Base-by-base conservation (phyloP, 371 early-diverging fungal genomes). In the Batkoa obscura region DNA sequence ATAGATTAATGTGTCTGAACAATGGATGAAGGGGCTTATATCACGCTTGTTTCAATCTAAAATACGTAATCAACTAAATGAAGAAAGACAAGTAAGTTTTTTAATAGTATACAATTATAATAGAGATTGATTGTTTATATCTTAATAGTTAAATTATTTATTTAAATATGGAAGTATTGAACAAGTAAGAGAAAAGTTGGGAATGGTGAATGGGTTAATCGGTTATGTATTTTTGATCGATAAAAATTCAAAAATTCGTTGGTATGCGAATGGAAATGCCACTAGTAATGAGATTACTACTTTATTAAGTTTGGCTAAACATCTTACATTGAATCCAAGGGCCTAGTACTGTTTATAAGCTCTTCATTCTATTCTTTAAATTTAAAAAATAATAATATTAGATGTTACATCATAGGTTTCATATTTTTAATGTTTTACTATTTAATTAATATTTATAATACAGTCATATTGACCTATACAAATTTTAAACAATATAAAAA, bases 221-320 rank as follows among this genome's bases (percentile, higher is more conserved):
- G 53, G 53, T 30, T 53, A 53, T 39, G 53, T 53, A 8, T 53
- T 15, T 39, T 39, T 53, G 9, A 31, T 53, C 39, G 53, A 53
- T 35, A 10, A 41, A 39, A 5, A 53, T 39, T 32, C 6, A 6
- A 53, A 53, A 39, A 39, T 53, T 30, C 9, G 53, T 15, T 53
- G 53, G 53, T 53, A n/a, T 13, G 53, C 53, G 5, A 53, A 53
- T 23, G 53, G 53, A 15, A 32, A 15, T 15, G 53, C 53, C 2
- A 38, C 53, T n/a, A 8, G n/a, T 45, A 17, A 45, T 5, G 45
- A 45, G 23, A 23, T 23, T 23, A 23, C 23, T 23, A 23, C 23
- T 23, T 23, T 23, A 23, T 23, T 23, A 23, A 23, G 23, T 23
- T 23, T 23, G 23, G 23, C 23, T 23, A 23, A 23, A 23, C 23